phyloP scores from a whole-genome alignment of 768 basidiomycete species.

The Postia placenta region DNA sequence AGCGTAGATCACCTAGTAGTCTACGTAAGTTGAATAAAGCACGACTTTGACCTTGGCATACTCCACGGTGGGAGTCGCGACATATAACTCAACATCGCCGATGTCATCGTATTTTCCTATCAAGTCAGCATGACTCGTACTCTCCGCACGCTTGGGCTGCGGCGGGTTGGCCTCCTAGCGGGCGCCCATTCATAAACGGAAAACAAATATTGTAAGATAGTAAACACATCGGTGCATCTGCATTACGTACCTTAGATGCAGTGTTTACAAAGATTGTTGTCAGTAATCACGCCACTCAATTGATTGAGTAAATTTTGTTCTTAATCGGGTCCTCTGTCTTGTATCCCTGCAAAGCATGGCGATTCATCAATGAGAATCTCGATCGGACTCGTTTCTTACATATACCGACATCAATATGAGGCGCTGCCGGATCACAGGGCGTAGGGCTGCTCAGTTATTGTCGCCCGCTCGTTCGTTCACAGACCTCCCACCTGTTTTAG shows the following conservation, averaged over 20 bases:
- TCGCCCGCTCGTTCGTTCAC: too few relatives aligned
- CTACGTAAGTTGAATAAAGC: conserved; percentile 34
- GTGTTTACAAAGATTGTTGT: conserved; percentile 47
- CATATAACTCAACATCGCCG: conserved; percentile 33
- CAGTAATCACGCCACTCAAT: background rate
- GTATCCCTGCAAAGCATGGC: background rate
- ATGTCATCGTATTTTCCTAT: conserved; percentile 30
- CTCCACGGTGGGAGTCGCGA: conserved; percentile 32
- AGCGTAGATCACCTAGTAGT: conserved; percentile 24
- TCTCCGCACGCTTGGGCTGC: background rate
- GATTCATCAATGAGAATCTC: background rate
- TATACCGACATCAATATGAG: too few relatives aligned
- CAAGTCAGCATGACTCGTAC: background rate
- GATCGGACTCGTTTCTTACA: too few relatives aligned
- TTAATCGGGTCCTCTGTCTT: background rate
- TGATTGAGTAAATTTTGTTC: background rate
- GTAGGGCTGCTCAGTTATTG: too few relatives aligned
- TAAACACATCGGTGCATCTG: background rate
- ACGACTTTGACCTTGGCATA: conserved; percentile 35
- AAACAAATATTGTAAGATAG: background rate
- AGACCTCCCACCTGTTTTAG: too few relatives aligned
- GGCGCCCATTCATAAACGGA: conserved; percentile 29
- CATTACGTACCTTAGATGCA: conserved; percentile 43
- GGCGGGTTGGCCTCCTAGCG: conserved; percentile 24
- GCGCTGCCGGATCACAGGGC: too few relatives aligned